Conservation (phyloP, 768 basidiomycete genomes). For the Paxillus rubicundulus region DNA sequence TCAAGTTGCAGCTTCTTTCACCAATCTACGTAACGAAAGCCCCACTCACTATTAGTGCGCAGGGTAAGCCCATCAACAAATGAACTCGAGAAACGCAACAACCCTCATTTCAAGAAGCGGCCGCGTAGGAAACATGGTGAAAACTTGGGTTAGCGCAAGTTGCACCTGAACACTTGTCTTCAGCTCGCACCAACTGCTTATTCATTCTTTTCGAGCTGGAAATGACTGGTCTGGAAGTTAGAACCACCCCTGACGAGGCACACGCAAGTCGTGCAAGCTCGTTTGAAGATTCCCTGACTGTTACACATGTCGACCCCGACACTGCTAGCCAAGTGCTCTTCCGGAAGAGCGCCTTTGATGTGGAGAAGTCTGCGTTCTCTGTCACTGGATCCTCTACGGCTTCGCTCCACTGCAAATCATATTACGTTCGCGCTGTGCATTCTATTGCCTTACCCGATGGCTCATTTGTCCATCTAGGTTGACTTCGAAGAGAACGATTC, state of each 20-base stretch:
- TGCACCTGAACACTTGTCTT: neutral
- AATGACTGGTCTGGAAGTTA: slow-evolving; percentile 13
- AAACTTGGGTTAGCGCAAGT: neutral
- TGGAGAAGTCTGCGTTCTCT: slow-evolving; percentile 9
- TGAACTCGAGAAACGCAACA: neutral
- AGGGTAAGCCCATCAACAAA: neutral
- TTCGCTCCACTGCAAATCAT: slow-evolving; percentile 2
- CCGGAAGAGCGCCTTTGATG: neutral
- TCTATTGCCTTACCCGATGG: neutral
- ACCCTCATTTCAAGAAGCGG: neutral
- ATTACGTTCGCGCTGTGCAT: slow-evolving; percentile 12
- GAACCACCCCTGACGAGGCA: slow-evolving; percentile 2
- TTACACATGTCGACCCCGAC: slow-evolving; percentile 9
- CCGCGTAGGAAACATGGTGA: slow-evolving; percentile 2
- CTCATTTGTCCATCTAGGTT: slow-evolving; percentile 24
- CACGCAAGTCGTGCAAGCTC: slow-evolving; percentile 13
- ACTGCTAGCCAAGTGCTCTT: neutral
- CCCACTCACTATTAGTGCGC: slow-evolving; percentile 4
- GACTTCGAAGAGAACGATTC: slow-evolving; percentile 37
- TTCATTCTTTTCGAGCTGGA: slow-evolving; percentile 13
- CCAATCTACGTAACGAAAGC: slow-evolving; percentile 15
- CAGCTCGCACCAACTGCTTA: slow-evolving; percentile 9
- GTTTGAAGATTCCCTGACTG: slow-evolving; percentile 12
- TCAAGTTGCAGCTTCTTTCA: neutral
- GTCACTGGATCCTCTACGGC: slow-evolving; percentile 2